Base-by-base conservation (phyloP, 352 stramenopile species). In the Phytopythium cucurbitacearum region DNA sequence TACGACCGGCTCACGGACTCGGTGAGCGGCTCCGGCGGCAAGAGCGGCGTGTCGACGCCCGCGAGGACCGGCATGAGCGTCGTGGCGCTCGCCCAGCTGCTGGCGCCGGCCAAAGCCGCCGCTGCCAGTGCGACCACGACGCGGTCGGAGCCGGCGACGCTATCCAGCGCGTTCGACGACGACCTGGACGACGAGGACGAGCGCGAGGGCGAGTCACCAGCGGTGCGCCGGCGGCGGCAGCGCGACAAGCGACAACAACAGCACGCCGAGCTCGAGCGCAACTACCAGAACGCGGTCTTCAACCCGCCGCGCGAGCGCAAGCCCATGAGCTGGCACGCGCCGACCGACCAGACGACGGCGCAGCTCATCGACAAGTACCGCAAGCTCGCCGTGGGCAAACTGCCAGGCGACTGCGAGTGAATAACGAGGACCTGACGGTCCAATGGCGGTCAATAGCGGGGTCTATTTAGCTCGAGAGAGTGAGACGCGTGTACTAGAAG, bases 321-420 rank as follows among this genome's bases (percentile, higher is more conserved):
- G n/a, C 55, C 65, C 8, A 63, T 77, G 38, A 66, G 77, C 9
- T 84, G 85, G 50, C 63, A 65, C 7, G 61, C 77, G 3, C 79
- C 83, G 1, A 73, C 56, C 1, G 75, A 89, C 47, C 65, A 85
- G 57, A 87, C 74, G 6, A 86, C 80, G 3, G 71, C 64, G 1
- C 75, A 91, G 39, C 64, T 89, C 42, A 85, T 94, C 41, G 76
- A 89, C 40, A 94, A 91, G 43, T 91, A 87, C 54, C 70, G 80
- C 7, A 94, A 91, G 62, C 79, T 94, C 15, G 74, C 83, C 13
- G 79, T 89, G 0, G 79, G 83, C 32, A 87, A 84, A 46, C 45
- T 88, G 38, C 75, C 76, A 0, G 59, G 69, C 40, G 34, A 21
- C 5, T 34, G 36, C 7, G 21, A 59, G 9, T 51, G 41, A 43